Evolutionary conservation across 257 asterid genomes (phyloP).

Genomic region (Perilla frutescens): DNA sequence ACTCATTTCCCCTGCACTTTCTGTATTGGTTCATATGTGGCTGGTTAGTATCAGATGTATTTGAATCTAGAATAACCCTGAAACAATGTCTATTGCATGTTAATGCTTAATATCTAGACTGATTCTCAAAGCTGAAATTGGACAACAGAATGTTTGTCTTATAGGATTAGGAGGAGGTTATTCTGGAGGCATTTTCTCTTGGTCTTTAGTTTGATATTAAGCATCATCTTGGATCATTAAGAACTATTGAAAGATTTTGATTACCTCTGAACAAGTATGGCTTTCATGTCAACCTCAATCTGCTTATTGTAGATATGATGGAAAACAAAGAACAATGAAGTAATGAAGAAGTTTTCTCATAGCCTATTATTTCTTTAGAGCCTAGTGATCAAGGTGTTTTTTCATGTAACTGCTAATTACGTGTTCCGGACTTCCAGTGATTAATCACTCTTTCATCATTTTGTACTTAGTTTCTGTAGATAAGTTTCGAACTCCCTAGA

Average conservation of each 20-base stretch:
- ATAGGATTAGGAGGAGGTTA: neutral
- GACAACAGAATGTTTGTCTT: neutral
- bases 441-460: slow-evolving; percentile 10
- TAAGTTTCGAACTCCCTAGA: slow-evolving; percentile 16
- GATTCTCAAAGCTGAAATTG: neutral
- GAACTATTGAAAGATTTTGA: neutral
- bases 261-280: neutral
- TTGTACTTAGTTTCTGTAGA: slow-evolving; percentile 8
- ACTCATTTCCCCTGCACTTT: slow-evolving; percentile 3
- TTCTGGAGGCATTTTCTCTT: neutral
- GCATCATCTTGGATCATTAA: neutral
- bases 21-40: neutral
- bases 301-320: neutral
- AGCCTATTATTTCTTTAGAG: neutral
- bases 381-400: slow-evolving; percentile 12
- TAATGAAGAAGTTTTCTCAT: neutral
- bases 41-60: neutral
- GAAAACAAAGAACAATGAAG: neutral
- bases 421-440: too few relatives aligned
- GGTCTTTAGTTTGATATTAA: neutral
- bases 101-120: neutral
- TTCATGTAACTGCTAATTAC: neutral
- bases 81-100: neutral
- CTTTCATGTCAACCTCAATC: neutral
- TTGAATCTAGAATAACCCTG: neutral